Evolutionary conservation across 768 basidiomycete species (phyloP).

Genomic region (Cystofilobasidium bisporidii): DNA sequence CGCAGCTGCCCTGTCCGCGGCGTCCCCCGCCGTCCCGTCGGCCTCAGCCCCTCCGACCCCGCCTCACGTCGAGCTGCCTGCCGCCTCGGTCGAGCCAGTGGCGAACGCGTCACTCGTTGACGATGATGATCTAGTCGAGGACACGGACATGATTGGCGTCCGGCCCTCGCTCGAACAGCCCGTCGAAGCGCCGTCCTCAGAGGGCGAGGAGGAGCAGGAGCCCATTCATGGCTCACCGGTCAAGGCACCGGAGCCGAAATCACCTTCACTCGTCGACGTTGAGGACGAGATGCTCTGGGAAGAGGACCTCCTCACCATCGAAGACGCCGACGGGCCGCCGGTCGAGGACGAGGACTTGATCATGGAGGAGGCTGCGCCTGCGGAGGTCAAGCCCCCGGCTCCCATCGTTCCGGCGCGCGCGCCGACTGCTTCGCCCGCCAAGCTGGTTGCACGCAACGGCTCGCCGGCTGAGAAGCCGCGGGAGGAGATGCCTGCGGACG

Average conservation of each 20-base stretch:
- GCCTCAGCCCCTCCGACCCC: no score
- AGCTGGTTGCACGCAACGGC: no score
- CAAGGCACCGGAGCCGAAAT: not conserved
- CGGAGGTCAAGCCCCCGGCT: not conserved
- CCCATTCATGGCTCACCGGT: no score
- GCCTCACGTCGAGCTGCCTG: no score
- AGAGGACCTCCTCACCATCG: not conserved
- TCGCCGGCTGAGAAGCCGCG: no score
- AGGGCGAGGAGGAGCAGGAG: slow-evolving; percentile 1
- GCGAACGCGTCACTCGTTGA: not conserved
- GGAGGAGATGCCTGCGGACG: no score
- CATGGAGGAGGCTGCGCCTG: not conserved
- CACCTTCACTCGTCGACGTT: not conserved
- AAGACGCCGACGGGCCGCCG: not conserved
- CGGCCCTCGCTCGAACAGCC: not conserved
- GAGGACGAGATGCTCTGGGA: not conserved
- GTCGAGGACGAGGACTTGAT: not conserved
- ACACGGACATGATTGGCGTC: not conserved
- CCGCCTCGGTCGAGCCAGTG: no score
- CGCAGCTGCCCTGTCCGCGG: no score
- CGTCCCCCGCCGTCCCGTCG: no score
- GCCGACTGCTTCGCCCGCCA: no score
- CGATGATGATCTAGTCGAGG: not conserved
- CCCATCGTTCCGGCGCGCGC: no score
- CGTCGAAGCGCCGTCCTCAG: not conserved